Base-by-base conservation (phyloP, 2,329 filamentous ascomycete genomes). In the Tolypocladium inflatum region DNA sequence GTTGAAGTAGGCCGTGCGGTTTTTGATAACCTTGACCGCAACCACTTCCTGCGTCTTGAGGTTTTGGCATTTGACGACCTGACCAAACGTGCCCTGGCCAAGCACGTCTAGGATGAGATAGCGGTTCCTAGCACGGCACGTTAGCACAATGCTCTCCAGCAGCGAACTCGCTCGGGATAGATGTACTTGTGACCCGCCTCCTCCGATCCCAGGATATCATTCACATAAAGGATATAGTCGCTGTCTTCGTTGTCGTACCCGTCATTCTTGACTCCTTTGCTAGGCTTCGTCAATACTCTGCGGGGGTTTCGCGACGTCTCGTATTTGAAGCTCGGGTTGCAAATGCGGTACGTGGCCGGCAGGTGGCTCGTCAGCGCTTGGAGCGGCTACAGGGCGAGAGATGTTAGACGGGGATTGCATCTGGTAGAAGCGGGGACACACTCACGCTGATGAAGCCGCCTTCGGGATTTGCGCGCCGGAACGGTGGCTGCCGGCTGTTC, bases 231-330 rank as follows among this genome's bases (percentile, higher is more conserved):
- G 68, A 99, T 99, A 71, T 99, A 99, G 70, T 99, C 94, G 73
- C 94, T 97, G 66, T 99, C 94, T 72, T 99, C 94, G 65, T 99
- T 99, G 70, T 99, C 94, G 69, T 94, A 99, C 4, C 94, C 94
- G 76, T 99, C 94, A 69, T 99, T 99, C 81, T 99, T 99, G 62
- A 90, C 85, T 17, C 94, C 94, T 76, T 99, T 99, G 82, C 94
- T 97, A 9, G 94, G 94, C 74, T 99, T 99, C 19, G 94, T 99
- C 64, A 99, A 81, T 55, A 99, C 94, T 72, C 94, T 85, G 61
- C 94, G 89, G 43, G 94, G 94, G 70, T 99, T 99, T 64, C 94
- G 85, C 57, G 94, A 97, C 19, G 94, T 97, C 72, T 99, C 94
- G 76, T 99, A 99, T 77, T 99, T 97, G 81, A 99, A 99, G 67